Conservation (phyloP, 305 asterid genomes). For the Solanum hybrid region DNA sequence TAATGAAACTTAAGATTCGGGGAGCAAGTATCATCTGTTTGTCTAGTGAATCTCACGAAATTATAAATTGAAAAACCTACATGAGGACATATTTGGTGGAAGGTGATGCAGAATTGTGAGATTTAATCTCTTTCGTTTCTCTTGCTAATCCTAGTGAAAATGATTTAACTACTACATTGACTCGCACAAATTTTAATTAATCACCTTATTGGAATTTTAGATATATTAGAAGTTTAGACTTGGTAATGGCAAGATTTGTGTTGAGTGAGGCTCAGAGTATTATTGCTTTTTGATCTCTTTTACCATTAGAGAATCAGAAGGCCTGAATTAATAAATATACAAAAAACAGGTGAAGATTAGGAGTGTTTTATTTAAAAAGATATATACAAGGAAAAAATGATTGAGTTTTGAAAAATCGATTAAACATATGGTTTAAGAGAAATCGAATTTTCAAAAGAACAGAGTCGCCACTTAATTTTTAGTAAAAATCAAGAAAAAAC, state of each 20-base stretch:
- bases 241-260: constrained; percentile 44
- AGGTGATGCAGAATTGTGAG: constrained; percentile 49
- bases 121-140: constrained; percentile 57
- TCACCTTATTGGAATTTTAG: constrained; percentile 43
- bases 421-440: too few species aligned
- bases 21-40: constrained; percentile 26
- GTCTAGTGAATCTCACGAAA: constrained; percentile 25
- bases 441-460: too few species aligned
- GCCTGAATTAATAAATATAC: constrained; percentile 19
- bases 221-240: constrained; percentile 26
- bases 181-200: constrained; percentile 23
- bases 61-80: constrained; percentile 34
- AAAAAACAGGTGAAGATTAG: constrained; percentile 29
- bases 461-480: too few species aligned
- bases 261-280: constrained; percentile 49
- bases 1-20: constrained; percentile 22
- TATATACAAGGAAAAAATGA: too few species aligned
- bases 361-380: neutral
- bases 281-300: constrained; percentile 38
- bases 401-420: too few species aligned
- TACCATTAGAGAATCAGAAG: constrained; percentile 45
- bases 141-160: constrained; percentile 30
- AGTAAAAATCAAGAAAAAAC: too few species aligned
- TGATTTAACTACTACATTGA: constrained; percentile 21
- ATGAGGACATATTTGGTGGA: constrained; percentile 26